phyloP scores from a whole-genome alignment of 163 green algal species.

The Smithsoniella earleae region DNA sequence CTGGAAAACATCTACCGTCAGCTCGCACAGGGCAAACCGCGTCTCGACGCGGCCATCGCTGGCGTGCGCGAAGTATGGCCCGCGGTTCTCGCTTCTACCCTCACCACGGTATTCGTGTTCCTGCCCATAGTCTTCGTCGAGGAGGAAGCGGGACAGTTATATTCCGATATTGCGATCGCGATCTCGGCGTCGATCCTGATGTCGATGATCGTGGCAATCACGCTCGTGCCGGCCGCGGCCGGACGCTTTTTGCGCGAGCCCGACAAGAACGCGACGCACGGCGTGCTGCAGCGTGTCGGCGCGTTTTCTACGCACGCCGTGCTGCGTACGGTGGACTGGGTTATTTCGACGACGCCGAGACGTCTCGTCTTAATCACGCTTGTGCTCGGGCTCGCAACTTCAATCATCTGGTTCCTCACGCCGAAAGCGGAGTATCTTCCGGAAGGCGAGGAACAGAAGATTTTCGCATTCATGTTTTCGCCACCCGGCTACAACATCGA shows the following conservation, averaged over 20 bases:
- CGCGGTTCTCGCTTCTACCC: not conserved
- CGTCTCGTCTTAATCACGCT: not conserved
- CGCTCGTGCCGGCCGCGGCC: too few species aligned
- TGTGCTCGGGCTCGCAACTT: not conserved
- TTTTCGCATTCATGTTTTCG: too few species aligned
- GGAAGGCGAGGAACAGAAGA: too few species aligned
- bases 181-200: not conserved
- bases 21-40: not conserved
- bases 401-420: too few species aligned
- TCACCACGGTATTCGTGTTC: not conserved
- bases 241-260: too few species aligned
- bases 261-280: too few species aligned
- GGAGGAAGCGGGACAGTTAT: not conserved
- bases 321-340: too few species aligned
- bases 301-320: too few species aligned
- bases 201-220: conserved; percentile 1
- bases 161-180: not conserved
- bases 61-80: not conserved
- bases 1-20: conserved; percentile 1
- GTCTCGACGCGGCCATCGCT: not conserved
- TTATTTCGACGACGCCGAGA: not conserved
- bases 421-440: too few species aligned
- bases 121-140: not conserved
- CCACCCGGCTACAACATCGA: too few species aligned
- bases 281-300: too few species aligned